These are phyloP conservation scores for Rubroboletus pulcherrimus DNA, from an alignment of 768 basidiomycete species.

Conservation along the genomic window DNA sequence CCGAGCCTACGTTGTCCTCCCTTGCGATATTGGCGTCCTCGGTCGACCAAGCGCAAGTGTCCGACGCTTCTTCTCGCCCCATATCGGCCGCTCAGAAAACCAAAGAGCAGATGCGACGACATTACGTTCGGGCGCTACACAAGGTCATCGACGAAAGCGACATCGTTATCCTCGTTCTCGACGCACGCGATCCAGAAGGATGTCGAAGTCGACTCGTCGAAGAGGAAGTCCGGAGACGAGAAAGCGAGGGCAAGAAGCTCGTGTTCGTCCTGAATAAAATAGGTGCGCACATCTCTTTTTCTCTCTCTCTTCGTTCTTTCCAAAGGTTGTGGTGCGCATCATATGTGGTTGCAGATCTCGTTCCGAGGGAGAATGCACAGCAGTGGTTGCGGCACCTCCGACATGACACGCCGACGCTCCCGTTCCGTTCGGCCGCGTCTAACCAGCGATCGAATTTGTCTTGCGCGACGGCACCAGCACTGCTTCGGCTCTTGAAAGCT, in stretches of 20 bases:
- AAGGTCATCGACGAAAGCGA: slow-evolving; percentile 94
- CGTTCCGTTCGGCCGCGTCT: slow-evolving; percentile 78
- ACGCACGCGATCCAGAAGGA: slow-evolving; percentile 94
- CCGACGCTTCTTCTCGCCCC: slow-evolving; percentile 29
- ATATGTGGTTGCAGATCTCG: slow-evolving; percentile 57
- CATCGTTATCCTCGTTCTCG: slow-evolving; percentile 84
- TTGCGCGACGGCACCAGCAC: slow-evolving; percentile 66
- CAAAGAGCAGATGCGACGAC: slow-evolving; percentile 64
- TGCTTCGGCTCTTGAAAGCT: slow-evolving; percentile 80
- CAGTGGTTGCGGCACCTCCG: slow-evolving; percentile 90
- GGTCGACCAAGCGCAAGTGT: slow-evolving; percentile 7
- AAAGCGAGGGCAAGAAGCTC: slow-evolving; percentile 85
- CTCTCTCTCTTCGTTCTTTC: neutral
- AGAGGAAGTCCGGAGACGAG: slow-evolving; percentile 84
- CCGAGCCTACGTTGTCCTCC: slow-evolving; percentile 65
- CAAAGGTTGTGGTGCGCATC: neutral
- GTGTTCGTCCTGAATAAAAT: slow-evolving; percentile 97
- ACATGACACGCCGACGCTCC: slow-evolving; percentile 87
- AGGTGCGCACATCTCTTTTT: slow-evolving; percentile 47
- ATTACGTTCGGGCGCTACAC: slow-evolving; percentile 77
- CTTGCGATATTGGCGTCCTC: slow-evolving; percentile 49
- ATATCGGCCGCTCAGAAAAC: slow-evolving; percentile 41
- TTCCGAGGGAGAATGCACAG: slow-evolving; percentile 84
- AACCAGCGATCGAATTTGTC: slow-evolving; percentile 81
- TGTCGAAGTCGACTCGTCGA: slow-evolving; percentile 90